Evolutionary conservation across 148 eudicot genomes (phyloP).

Genomic region (Chenopodium album): DNA sequence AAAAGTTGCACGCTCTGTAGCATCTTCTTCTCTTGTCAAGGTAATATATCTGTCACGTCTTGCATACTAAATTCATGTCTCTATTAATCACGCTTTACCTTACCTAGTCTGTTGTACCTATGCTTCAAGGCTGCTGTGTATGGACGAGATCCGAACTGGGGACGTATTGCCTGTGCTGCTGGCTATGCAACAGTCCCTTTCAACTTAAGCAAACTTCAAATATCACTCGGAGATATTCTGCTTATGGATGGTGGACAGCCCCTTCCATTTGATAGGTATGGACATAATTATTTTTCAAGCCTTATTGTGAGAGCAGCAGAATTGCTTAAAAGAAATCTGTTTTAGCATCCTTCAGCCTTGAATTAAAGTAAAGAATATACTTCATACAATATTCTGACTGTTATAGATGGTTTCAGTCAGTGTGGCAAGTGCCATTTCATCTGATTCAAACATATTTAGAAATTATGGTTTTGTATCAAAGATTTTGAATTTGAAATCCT

Average conservation of each 20-base stretch:
- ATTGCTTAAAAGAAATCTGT: too few species aligned
- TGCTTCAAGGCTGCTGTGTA: constrained; percentile 81
- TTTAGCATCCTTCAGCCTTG: not conserved
- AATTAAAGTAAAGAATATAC: not conserved
- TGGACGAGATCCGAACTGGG: constrained; percentile 99
- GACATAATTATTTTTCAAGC: not conserved
- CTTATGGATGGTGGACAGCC: constrained; percentile 96
- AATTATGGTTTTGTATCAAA: not conserved
- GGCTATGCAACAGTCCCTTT: constrained; percentile 89
- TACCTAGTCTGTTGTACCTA: constrained; percentile 1
- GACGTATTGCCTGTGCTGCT: constrained; percentile 98
- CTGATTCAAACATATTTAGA: not conserved
- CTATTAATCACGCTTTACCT: constrained; percentile 17
- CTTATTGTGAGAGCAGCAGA: not conserved
- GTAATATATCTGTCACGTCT: constrained; percentile 31
- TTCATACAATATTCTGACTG: not conserved
- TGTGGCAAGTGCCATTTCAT: not conserved
- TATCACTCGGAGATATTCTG: constrained; percentile 78
- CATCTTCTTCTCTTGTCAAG: constrained; percentile 90
- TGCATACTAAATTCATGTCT: constrained; percentile 1
- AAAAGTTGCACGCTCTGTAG: constrained; percentile 91
- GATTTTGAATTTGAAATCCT: not conserved
- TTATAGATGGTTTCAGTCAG: not conserved
- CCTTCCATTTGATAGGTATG: constrained; percentile 79
- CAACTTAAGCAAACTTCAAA: constrained; percentile 57